phyloP scores from a whole-genome alignment of 768 basidiomycete species.

The Amanita thiersii region DNA sequence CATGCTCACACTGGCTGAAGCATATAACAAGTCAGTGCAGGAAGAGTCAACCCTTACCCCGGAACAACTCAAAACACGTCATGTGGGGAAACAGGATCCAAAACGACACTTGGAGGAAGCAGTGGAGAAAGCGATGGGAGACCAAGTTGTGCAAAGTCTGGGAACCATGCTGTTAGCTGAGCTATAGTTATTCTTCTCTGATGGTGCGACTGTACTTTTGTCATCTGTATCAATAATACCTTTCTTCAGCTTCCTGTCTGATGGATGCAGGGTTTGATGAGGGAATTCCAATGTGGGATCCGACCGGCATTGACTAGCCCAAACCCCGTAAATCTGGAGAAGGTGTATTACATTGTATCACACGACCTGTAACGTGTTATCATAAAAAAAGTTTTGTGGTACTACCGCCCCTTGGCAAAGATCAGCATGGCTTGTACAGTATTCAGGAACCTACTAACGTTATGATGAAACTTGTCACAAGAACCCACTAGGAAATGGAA shows the following conservation, averaged over 20 bases:
- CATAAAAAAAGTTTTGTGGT: too few relatives aligned
- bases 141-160: conserved; percentile 92
- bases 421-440: too few relatives aligned
- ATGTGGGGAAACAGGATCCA: conserved; percentile 96
- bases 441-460: too few relatives aligned
- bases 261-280: too few relatives aligned
- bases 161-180: conserved; percentile 94
- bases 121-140: conserved; percentile 96
- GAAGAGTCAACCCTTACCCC: conserved; percentile 93
- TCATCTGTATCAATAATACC: conserved; percentile 1
- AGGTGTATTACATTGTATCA: conserved; percentile 14
- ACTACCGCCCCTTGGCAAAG: too few relatives aligned
- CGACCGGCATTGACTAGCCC: too few relatives aligned
- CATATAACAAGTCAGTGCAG: conserved; percentile 97
- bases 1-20: conserved; percentile 88
- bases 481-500: too few relatives aligned
- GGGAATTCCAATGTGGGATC: too few relatives aligned
- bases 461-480: too few relatives aligned
- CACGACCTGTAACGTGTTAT: conserved; percentile 25
- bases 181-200: conserved; percentile 39
- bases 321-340: too few relatives aligned
- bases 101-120: conserved; percentile 97
- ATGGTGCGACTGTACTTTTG: conserved; percentile 15
- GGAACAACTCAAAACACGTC: conserved; percentile 93
- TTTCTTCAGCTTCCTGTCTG: conserved; percentile 1